Base-by-base conservation (phyloP, 2,329 filamentous ascomycete species). In the Arthroderma sp. region DNA sequence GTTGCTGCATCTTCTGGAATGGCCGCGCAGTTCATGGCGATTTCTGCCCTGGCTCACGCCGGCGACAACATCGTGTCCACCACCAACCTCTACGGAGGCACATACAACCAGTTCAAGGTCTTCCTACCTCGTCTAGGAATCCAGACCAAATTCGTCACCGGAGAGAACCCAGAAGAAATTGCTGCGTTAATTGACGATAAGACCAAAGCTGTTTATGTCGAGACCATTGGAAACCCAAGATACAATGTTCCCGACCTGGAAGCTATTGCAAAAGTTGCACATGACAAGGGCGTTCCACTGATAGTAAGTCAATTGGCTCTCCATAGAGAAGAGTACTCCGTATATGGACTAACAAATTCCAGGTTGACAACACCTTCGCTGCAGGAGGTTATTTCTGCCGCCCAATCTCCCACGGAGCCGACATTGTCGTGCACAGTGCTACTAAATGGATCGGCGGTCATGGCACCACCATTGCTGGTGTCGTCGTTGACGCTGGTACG, bases 391-490 rank as follows among this genome's bases (percentile, higher is more conserved):
- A 88, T 79, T 94, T 88, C 71, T 77, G 85, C 64, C 83, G 86
- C 5, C 91, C 91, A 41, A 91, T 96, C 66, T 85, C 91, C 23
- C 87, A 95, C 71, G 91, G 91, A 57, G 91, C 88, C 62, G 91
- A 96, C 69, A 95, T 96, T 60, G 86, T 96, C 55, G 88, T 95
- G 23, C 90, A 96, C 79, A 93, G 87, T 39, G 90, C 90, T 9
- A 95, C 91, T 59, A 96, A 96, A 74, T 96, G 91, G 91, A 96
- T 97, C 61, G 91, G 91, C 58, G 91, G 91, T 43, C 91, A 97
- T 72, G 91, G 91, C 60, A 95, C 91, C 41, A 95, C 91, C 25
- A 87, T 96, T 63, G 91, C 81, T 58, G 91, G 91, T 60, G 81
- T 95, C 44, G 81, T 96, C 35, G 78, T 96, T 62, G 91, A 96